Conservation (phyloP, 176 grass and related monocot species). For the Ampelocalamus luodianensis region DNA sequence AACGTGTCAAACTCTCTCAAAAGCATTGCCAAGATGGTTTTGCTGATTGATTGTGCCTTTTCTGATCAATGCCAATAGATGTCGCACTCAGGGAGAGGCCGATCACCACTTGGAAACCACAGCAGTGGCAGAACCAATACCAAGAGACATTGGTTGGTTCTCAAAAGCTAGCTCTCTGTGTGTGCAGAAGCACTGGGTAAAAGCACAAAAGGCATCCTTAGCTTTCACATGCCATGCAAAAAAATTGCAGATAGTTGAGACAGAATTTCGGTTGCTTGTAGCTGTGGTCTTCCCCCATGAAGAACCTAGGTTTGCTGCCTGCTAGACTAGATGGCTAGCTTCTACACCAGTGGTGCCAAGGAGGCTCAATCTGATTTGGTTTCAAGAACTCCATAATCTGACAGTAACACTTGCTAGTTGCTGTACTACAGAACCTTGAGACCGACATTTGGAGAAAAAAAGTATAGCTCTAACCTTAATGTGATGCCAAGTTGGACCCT, state of each 20-base stretch:
- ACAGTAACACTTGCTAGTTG: conserved; percentile 14
- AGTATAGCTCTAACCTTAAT: neutral
- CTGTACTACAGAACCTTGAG: neutral
- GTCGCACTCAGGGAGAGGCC: conserved; percentile 41
- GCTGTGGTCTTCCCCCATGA: conserved; percentile 17
- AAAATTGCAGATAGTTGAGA: neutral
- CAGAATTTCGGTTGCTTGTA: conserved; percentile 43
- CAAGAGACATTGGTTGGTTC: conserved; percentile 14
- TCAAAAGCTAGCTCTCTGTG: neutral
- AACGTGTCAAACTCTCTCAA: conserved; percentile 30
- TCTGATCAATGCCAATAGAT: neutral
- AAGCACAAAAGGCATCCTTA: conserved; percentile 1
- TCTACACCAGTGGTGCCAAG: neutral
- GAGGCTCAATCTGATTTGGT: neutral
- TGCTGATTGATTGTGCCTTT: neutral
- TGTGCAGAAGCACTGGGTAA: too few relatives aligned
- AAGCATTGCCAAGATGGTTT: neutral
- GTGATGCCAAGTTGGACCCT: neutral
- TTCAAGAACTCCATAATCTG: neutral
- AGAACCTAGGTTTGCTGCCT: conserved; percentile 30
- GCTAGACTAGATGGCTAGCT: neutral
- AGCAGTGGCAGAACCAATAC: neutral
- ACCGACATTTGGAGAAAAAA: neutral
- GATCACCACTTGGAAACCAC: neutral
- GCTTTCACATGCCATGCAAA: conserved; percentile 21